Evolutionary conservation across 352 stramenopile species (phyloP).

Genomic region (Phytophthora macrochlamydospora): DNA sequence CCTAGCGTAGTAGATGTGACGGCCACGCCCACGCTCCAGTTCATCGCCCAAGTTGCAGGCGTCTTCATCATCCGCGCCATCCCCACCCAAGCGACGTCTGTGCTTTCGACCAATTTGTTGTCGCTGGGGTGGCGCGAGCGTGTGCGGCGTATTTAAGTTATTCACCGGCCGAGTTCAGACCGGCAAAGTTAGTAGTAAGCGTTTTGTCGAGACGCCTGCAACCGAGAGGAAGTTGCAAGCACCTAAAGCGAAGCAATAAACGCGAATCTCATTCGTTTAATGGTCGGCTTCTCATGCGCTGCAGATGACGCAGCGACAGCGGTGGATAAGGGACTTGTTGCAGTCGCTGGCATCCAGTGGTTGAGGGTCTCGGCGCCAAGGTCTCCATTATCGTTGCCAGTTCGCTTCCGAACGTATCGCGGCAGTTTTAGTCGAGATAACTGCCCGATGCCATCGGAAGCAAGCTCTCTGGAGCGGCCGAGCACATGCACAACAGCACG

Average conservation of each 20-base stretch:
- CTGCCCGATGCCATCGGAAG: neutral
- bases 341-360: neutral
- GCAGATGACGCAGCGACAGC: slow-evolving; percentile 1
- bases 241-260: slow-evolving; percentile 27
- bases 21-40: slow-evolving; percentile 17
- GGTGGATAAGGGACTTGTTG: neutral
- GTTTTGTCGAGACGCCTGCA: slow-evolving; percentile 41
- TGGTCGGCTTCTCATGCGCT: too few relatives aligned
- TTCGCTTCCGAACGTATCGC: slow-evolving; percentile 18
- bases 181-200: slow-evolving; percentile 46
- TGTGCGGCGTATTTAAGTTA: slow-evolving; percentile 59
- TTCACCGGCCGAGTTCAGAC: slow-evolving; percentile 30
- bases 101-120: slow-evolving; percentile 6
- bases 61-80: slow-evolving; percentile 22
- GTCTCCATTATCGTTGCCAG: slow-evolving; percentile 13
- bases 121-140: slow-evolving; percentile 12
- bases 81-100: slow-evolving; percentile 7
- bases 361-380: neutral
- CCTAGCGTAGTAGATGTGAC: slow-evolving; percentile 49
- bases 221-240: slow-evolving; percentile 44
- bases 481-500: neutral
- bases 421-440: slow-evolving; percentile 8
- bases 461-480: too few relatives aligned
- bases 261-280: slow-evolving; percentile 27
- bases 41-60: slow-evolving; percentile 15